These are phyloP conservation scores for Sonneratia alba DNA, from an alignment of 345 rosid genomes.

Conservation along the genomic window DNA sequence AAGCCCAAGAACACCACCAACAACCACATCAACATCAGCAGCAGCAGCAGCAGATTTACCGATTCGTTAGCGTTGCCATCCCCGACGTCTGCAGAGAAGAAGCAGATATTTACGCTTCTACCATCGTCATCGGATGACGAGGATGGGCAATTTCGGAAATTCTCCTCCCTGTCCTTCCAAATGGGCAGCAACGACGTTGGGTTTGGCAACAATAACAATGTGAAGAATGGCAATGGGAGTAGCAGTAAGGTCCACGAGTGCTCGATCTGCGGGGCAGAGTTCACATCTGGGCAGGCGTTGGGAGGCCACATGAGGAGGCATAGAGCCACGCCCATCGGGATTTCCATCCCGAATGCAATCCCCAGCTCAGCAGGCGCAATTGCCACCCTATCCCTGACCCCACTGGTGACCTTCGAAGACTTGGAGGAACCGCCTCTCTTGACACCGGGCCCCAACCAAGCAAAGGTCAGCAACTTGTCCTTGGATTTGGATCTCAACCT, in stretches of 20 bases:
- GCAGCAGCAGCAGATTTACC: not conserved
- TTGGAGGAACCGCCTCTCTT: not conserved
- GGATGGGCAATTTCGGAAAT: slow-evolving; percentile 3
- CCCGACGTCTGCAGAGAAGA: slow-evolving; percentile 8
- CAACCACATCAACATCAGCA: not conserved
- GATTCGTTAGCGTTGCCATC: not conserved
- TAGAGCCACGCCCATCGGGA: slow-evolving; percentile 13
- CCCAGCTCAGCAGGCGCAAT: not conserved
- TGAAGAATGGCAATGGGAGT: not conserved
- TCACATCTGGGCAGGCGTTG: slow-evolving; percentile 33
- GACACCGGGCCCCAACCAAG: not conserved
- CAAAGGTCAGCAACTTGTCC: slow-evolving; percentile 16
- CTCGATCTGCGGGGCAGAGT: slow-evolving; percentile 31
- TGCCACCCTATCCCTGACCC: not conserved
- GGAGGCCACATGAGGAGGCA: slow-evolving; percentile 45
- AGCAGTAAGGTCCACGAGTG: slow-evolving; percentile 28
- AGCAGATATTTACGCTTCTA: not conserved
- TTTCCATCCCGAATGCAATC: not conserved
- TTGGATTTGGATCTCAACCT: slow-evolving; percentile 35
- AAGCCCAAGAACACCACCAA: slow-evolving; percentile 22
- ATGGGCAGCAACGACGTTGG: not conserved
- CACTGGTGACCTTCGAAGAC: not conserved
- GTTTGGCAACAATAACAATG: not conserved
- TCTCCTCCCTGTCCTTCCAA: slow-evolving; percentile 4
- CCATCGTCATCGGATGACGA: not conserved